Conservation (phyloP, 768 basidiomycete species). For the Lactifluus piperatus region DNA sequence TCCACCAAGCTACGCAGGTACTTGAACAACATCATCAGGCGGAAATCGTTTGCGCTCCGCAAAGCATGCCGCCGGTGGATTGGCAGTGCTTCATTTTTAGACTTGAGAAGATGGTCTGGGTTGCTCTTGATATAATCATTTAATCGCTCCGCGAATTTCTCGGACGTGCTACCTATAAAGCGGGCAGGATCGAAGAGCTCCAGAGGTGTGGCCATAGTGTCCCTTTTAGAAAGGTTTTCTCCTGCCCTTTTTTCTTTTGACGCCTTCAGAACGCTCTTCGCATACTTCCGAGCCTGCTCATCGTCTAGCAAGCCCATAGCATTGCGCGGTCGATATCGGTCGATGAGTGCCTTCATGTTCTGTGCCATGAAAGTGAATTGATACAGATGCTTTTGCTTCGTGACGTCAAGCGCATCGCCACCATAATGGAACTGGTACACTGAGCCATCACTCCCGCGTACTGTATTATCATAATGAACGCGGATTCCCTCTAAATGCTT, state of each 20-base stretch:
- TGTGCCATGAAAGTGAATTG: conserved; percentile 91
- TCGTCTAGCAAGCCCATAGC: conserved; percentile 54
- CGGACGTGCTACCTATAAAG: conserved; percentile 85
- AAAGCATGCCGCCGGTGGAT: conserved; percentile 38
- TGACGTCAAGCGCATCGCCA: conserved; percentile 93
- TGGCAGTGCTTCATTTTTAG: conserved; percentile 33
- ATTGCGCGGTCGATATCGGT: conserved; percentile 54
- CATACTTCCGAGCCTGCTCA: conserved; percentile 60
- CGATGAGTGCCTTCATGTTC: conserved; percentile 74
- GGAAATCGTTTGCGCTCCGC: conserved; percentile 54
- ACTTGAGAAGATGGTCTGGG: conserved; percentile 44
- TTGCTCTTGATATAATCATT: conserved; percentile 74
- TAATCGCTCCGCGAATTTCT: conserved; percentile 77
- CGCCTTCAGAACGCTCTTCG: conserved; percentile 86
- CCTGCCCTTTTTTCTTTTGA: conserved; percentile 38
- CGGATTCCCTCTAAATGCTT: conserved; percentile 97
- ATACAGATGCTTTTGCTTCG: conserved; percentile 90
- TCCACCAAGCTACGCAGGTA: conserved; percentile 92
- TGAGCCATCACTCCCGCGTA: conserved; percentile 89
- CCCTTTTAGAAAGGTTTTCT: conserved; percentile 40
- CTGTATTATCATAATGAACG: conserved; percentile 96
- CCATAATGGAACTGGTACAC: conserved; percentile 97
- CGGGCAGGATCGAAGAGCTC: conserved; percentile 69
- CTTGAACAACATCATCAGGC: conserved; percentile 78
- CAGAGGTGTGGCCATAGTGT: conserved; percentile 62